Evolutionary conservation across 129 eudicot species (phyloP).

Genomic region (Helianthus tuberosus): DNA sequence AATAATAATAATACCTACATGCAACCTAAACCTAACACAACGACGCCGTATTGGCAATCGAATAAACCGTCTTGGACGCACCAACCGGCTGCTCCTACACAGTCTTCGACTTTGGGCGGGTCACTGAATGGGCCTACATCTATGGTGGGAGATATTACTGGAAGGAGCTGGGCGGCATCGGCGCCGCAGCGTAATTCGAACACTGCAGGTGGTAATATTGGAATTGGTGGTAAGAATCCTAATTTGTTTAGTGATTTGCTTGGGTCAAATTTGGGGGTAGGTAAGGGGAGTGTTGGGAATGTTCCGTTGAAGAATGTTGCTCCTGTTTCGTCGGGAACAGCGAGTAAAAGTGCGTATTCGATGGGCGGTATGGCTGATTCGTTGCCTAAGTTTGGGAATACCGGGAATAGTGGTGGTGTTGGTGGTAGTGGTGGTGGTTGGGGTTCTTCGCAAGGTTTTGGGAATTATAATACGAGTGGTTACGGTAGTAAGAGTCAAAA

Average conservation of each 20-base stretch:
- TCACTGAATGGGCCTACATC: slow-evolving; percentile 68
- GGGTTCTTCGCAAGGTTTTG: slow-evolving; percentile 52
- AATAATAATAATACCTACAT: slow-evolving; percentile 48
- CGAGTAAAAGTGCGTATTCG: slow-evolving; percentile 47
- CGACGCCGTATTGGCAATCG: slow-evolving; percentile 61
- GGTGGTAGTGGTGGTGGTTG: slow-evolving; percentile 41
- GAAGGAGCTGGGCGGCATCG: slow-evolving; percentile 70
- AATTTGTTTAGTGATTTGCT: slow-evolving; percentile 91
- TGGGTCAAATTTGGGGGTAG: slow-evolving; percentile 65
- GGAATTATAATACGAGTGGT: slow-evolving; percentile 49
- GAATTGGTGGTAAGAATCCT: slow-evolving; percentile 71
- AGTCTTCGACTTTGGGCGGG: slow-evolving; percentile 37
- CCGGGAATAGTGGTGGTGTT: slow-evolving; percentile 29
- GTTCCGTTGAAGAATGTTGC: slow-evolving; percentile 74
- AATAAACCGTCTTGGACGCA: slow-evolving; percentile 82
- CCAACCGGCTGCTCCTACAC: slow-evolving; percentile 61
- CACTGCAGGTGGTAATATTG: slow-evolving; percentile 30
- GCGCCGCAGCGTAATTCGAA: slow-evolving; percentile 37
- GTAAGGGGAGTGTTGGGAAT: slow-evolving; percentile 50
- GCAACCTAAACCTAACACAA: slow-evolving; percentile 43
- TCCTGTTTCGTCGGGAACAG: slow-evolving; percentile 29
- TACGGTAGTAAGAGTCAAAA: slow-evolving; percentile 43
- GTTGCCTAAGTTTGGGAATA: slow-evolving; percentile 52
- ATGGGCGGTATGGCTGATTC: slow-evolving; percentile 81
- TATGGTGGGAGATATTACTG: slow-evolving; percentile 91